phyloP scores from a whole-genome alignment of 208 protist genomes.

The Leishmania guyanensis region DNA sequence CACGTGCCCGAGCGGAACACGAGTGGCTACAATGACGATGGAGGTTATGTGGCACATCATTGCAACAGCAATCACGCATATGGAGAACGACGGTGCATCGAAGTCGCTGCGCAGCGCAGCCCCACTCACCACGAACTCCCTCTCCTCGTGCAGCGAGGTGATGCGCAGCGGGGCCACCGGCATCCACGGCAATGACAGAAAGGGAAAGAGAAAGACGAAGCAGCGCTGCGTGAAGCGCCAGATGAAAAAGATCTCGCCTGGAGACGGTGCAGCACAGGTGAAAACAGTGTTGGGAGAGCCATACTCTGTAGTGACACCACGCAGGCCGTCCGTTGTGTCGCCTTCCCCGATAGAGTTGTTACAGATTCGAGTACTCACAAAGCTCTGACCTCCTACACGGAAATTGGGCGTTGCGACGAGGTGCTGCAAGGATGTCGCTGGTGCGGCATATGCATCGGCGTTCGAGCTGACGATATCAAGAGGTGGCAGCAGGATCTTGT shows the following conservation, averaged over 20 bases:
- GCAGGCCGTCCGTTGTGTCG: conserved; percentile 13
- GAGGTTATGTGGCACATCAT: conserved; percentile 51
- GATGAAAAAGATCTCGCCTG: conserved; percentile 58
- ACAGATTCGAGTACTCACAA: conserved; percentile 21
- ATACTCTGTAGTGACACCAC: conserved; percentile 6
- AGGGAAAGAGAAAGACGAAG: conserved; percentile 76
- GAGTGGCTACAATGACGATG: conserved; percentile 56
- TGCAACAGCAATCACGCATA: conserved; percentile 50
- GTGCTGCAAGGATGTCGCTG: neutral
- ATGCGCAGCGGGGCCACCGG: conserved; percentile 61
- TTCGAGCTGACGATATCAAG: conserved; percentile 17
- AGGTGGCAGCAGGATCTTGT: conserved; percentile 7
- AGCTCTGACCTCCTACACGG: conserved; percentile 21
- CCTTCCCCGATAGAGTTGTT: conserved; percentile 18
- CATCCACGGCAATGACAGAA: conserved; percentile 61
- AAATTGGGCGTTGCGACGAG: conserved; percentile 1
- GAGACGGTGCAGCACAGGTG: conserved; percentile 47
- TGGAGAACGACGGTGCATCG: conserved; percentile 48
- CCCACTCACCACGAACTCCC: conserved; percentile 84
- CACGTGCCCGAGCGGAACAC: conserved; percentile 41
- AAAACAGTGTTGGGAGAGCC: conserved; percentile 49
- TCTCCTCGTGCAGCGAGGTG: conserved; percentile 64
- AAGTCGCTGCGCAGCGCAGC: conserved; percentile 68
- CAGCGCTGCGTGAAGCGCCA: conserved; percentile 34
- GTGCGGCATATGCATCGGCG: neutral